These are phyloP conservation scores for Phytophthora constricta DNA, from an alignment of 352 stramenopile species.

Conservation along the genomic window DNA sequence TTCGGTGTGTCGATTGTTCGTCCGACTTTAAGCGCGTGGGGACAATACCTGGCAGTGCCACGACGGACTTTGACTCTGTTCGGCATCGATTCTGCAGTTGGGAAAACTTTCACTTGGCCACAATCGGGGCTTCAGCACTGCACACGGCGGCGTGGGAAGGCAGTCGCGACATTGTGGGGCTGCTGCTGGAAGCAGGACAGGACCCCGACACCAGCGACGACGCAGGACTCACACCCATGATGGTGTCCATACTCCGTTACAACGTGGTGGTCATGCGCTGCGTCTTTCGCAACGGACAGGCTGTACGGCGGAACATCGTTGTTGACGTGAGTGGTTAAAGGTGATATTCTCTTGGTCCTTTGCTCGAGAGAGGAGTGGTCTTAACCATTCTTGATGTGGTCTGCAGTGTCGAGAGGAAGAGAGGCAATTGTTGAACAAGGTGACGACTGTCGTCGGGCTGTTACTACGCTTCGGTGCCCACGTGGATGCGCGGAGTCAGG, in stretches of 20 bases:
- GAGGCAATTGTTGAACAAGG: not conserved
- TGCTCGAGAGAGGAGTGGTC: not conserved
- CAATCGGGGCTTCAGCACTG: slow-evolving; percentile 15
- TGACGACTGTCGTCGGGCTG: slow-evolving; percentile 4
- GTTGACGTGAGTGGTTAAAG: slow-evolving; percentile 26
- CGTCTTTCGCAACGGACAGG: slow-evolving; percentile 18
- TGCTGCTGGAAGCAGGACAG: slow-evolving; percentile 30
- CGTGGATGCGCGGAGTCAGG: slow-evolving; percentile 8
- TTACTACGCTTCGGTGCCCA: slow-evolving; percentile 6
- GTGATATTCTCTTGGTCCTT: not conserved
- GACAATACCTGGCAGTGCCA: not conserved
- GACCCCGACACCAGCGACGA: slow-evolving; percentile 27
- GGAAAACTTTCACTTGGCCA: slow-evolving; percentile 10
- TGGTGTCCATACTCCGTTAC: slow-evolving; percentile 29
- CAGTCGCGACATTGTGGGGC: slow-evolving; percentile 9
- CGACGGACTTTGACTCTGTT: not conserved
- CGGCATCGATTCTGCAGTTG: slow-evolving; percentile 14
- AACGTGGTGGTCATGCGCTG: slow-evolving; percentile 29
- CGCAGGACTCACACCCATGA: slow-evolving; percentile 25
- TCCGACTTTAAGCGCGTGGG: slow-evolving; percentile 7
- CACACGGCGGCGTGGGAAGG: slow-evolving; percentile 22
- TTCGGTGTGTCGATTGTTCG: not conserved
- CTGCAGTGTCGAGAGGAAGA: slow-evolving; percentile 21
- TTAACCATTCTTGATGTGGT: slow-evolving; percentile 6
- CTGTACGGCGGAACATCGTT: slow-evolving; percentile 29